Conservation (phyloP, 257 asterid genomes). For the Plantago elongata region DNA sequence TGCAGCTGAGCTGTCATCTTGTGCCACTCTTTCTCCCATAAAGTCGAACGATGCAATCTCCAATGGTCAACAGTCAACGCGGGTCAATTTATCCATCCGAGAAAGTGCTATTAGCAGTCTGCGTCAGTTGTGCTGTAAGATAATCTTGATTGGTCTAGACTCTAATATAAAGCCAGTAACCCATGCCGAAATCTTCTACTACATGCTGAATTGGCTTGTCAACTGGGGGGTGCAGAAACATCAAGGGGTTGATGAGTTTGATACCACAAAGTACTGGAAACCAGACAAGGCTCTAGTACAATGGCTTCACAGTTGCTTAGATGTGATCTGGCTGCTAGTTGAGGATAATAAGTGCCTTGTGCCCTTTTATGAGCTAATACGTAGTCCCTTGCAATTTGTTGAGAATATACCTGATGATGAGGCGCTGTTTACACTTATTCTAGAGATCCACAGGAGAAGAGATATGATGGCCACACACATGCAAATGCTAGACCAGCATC, state of each 20-base stretch:
- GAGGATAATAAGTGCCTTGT: slow-evolving; percentile 77
- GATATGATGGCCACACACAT: slow-evolving; percentile 97
- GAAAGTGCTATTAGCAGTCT: slow-evolving; percentile 75
- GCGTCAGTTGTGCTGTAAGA: slow-evolving; percentile 88
- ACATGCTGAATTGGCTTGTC: slow-evolving; percentile 86
- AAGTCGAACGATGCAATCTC: slow-evolving; percentile 57
- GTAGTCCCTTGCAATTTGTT: slow-evolving; percentile 83
- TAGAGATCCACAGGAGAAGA: slow-evolving; percentile 91
- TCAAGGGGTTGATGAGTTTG: slow-evolving; percentile 65
- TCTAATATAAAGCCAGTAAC: slow-evolving; percentile 79
- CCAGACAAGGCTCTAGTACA: slow-evolving; percentile 78
- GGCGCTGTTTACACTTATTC: slow-evolving; percentile 85
- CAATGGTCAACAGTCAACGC: slow-evolving; percentile 53
- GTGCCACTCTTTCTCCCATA: slow-evolving; percentile 55
- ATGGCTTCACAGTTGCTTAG: slow-evolving; percentile 95
- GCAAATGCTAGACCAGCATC: slow-evolving; percentile 98
- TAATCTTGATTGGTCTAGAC: slow-evolving; percentile 67
- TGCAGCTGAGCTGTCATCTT: slow-evolving; percentile 70
- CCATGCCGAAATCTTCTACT: slow-evolving; percentile 64
- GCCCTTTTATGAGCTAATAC: slow-evolving; percentile 91
- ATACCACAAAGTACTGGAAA: slow-evolving; percentile 57
- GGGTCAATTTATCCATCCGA: slow-evolving; percentile 38
- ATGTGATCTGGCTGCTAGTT: slow-evolving; percentile 89
- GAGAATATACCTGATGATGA: slow-evolving; percentile 97
- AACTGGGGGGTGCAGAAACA: slow-evolving; percentile 78